phyloP scores from a whole-genome alignment of 1,139 yeast genomes.

The Trichomonascaceae sp. region DNA sequence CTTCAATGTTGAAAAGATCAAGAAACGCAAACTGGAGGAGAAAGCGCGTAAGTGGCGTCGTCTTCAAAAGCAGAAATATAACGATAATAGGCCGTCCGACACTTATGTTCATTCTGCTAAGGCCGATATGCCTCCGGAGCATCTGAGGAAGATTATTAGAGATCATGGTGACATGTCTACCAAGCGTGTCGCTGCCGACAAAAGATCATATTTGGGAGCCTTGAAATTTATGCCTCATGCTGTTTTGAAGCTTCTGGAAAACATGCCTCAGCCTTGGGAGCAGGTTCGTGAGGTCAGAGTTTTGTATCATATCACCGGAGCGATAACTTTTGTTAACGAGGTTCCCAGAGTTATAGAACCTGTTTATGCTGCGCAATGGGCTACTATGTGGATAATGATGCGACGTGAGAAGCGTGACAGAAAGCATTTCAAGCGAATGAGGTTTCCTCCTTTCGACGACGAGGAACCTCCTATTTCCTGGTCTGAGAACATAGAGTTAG shows the following conservation, averaged over 20 bases:
- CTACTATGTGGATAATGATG: slow-evolving; percentile 88
- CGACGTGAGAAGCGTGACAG: slow-evolving; percentile 89
- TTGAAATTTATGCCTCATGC: slow-evolving; percentile 96
- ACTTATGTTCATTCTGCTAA: slow-evolving; percentile 54
- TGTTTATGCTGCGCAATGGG: slow-evolving; percentile 92
- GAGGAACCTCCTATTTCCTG: slow-evolving; percentile 91
- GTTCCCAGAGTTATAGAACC: slow-evolving; percentile 90
- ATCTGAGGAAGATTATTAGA: slow-evolving; percentile 73
- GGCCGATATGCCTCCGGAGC: slow-evolving; percentile 92
- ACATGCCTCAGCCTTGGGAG: slow-evolving; percentile 99
- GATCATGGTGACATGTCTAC: slow-evolving; percentile 86
- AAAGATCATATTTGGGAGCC: slow-evolving; percentile 84
- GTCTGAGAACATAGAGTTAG: slow-evolving; percentile 67
- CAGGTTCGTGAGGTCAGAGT: slow-evolving; percentile 78
- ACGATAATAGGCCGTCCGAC: slow-evolving; percentile 35
- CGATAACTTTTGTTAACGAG: slow-evolving; percentile 92
- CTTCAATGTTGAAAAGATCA: slow-evolving; percentile 9
- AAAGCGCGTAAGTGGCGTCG: slow-evolving; percentile 60
- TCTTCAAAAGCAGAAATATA: slow-evolving; percentile 51
- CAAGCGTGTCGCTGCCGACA: slow-evolving; percentile 76
- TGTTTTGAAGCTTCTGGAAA: slow-evolving; percentile 76
- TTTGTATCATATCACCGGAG: slow-evolving; percentile 85
- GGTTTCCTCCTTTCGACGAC: slow-evolving; percentile 95
- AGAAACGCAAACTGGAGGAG: slow-evolving; percentile 28
- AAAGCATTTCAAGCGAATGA: slow-evolving; percentile 80